Percentiles rank a stretch among this genome's conserved stretches.
phyloP scores from a whole-genome alignment of 2,329 filamentous ascomycete species.

The Daldinia eschscholtzii region DNA sequence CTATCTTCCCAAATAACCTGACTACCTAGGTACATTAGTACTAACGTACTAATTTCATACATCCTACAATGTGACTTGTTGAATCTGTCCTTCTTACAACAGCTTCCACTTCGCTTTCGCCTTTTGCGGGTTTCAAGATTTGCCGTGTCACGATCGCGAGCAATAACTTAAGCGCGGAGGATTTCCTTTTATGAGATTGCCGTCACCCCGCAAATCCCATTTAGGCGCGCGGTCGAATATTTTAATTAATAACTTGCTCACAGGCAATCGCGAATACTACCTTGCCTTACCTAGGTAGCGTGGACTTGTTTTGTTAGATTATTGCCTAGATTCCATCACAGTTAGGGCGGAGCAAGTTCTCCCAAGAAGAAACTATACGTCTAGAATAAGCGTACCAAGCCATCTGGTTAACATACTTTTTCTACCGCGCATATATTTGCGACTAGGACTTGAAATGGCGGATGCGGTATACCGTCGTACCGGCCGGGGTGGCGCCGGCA shows the following conservation, averaged over 20 bases:
- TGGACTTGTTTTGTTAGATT: no score
- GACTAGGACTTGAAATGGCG: slow-evolving; percentile 35
- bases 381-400: not conserved
- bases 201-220: slow-evolving; percentile 15
- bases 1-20: not conserved
- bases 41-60: not conserved
- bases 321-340: no score
- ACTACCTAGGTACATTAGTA: no score
- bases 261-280: not conserved
- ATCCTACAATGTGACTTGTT: not conserved
- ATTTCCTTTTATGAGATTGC: slow-evolving; percentile 14
- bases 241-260: slow-evolving; percentile 24
- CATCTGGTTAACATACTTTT: not conserved
- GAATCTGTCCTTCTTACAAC: not conserved
- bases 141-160: slow-evolving; percentile 4
- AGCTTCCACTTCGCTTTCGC: not conserved
- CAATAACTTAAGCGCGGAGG: slow-evolving; percentile 13
- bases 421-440: not conserved
- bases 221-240: slow-evolving; percentile 39
- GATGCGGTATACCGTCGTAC: slow-evolving; percentile 63
- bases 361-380: not conserved
- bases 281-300: slow-evolving; percentile 14
- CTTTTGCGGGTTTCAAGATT: not conserved
- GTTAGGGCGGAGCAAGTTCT: not conserved
- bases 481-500: slow-evolving; percentile 74